These are phyloP conservation scores for Pseudogymnoascus sp. DNA, from an alignment of 2,329 filamentous ascomycete species.

Conservation along the genomic window DNA sequence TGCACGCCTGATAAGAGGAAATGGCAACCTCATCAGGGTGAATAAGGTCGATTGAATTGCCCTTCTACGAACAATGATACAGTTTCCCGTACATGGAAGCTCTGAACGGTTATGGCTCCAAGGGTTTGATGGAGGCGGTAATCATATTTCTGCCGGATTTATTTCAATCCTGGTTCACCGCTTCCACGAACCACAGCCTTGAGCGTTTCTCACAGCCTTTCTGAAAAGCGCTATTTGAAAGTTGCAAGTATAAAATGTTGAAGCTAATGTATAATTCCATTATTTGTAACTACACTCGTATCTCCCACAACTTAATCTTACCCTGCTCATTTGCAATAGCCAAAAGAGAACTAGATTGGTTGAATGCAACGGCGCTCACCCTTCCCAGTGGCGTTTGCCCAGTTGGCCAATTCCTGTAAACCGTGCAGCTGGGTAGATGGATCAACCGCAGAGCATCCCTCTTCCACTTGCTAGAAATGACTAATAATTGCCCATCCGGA, in stretches of 20 bases:
- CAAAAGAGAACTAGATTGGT: constrained; percentile 56
- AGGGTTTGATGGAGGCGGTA: neutral
- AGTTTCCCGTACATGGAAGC: neutral
- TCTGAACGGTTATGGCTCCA: neutral
- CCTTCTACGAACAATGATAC: neutral
- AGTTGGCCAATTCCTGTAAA: constrained; percentile 97
- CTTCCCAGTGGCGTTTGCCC: constrained; percentile 78
- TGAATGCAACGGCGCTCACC: constrained; percentile 66
- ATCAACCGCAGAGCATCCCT: constrained; percentile 79
- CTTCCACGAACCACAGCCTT: neutral
- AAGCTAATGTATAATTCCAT: constrained; percentile 2
- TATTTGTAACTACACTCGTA: constrained; percentile 29
- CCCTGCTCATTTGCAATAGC: constrained; percentile 85
- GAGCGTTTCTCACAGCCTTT: neutral
- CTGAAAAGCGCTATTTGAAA: neutral
- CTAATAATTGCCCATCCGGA: constrained; percentile 80
- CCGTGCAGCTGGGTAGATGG: constrained; percentile 84
- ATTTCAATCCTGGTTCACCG: neutral
- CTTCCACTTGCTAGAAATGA: constrained; percentile 79
- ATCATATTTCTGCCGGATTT: neutral
- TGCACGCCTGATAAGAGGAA: constrained; percentile 19
- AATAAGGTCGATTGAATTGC: neutral
- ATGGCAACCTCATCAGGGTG: constrained; percentile 26
- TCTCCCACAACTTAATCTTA: constrained; percentile 86
- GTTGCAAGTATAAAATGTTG: neutral